These are phyloP conservation scores for Emmonsiellopsis sp. DNA, from an alignment of 2,329 filamentous ascomycete genomes.

Conservation along the genomic window DNA sequence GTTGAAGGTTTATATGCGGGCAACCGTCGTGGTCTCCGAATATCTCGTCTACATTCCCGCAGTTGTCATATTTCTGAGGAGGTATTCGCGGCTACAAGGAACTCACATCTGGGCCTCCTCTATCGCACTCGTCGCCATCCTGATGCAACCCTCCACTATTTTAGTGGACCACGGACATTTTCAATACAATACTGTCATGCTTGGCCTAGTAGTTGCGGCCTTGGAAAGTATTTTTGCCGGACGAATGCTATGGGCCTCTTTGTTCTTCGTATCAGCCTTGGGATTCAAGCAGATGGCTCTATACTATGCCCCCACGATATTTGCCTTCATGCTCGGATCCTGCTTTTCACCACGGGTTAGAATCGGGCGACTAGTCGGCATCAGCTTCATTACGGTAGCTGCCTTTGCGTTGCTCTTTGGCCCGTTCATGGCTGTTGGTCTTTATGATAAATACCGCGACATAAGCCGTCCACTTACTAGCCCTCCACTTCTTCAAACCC, in stretches of 20 bases:
- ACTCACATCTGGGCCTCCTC: constrained; percentile 74
- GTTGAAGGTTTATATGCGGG: constrained; percentile 93
- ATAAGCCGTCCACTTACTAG: constrained; percentile 53
- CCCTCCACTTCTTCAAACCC: constrained; percentile 48
- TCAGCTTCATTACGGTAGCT: constrained; percentile 61
- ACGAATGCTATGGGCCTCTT: constrained; percentile 74
- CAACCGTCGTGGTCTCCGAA: constrained; percentile 81
- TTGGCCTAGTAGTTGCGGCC: constrained; percentile 76
- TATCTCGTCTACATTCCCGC: constrained; percentile 85
- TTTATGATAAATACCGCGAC: constrained; percentile 59
- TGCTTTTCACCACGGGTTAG: constrained; percentile 70
- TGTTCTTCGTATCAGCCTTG: constrained; percentile 89
- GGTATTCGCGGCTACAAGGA: constrained; percentile 65
- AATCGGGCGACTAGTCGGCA: constrained; percentile 58
- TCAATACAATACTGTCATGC: constrained; percentile 98
- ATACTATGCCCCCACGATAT: constrained; percentile 90
- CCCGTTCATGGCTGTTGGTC: constrained; percentile 62
- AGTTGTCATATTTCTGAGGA: constrained; percentile 71
- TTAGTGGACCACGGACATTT: constrained; percentile 94
- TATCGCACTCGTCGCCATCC: constrained; percentile 76
- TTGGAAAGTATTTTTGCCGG: constrained; percentile 84
- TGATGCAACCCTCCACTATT: constrained; percentile 85
- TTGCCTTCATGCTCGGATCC: constrained; percentile 79
- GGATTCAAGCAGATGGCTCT: constrained; percentile 99
- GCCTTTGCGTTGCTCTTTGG: constrained; percentile 68